These are phyloP conservation scores for Amesomyces nigricolor DNA, from an alignment of 2,329 filamentous ascomycete genomes.

Conservation along the genomic window DNA sequence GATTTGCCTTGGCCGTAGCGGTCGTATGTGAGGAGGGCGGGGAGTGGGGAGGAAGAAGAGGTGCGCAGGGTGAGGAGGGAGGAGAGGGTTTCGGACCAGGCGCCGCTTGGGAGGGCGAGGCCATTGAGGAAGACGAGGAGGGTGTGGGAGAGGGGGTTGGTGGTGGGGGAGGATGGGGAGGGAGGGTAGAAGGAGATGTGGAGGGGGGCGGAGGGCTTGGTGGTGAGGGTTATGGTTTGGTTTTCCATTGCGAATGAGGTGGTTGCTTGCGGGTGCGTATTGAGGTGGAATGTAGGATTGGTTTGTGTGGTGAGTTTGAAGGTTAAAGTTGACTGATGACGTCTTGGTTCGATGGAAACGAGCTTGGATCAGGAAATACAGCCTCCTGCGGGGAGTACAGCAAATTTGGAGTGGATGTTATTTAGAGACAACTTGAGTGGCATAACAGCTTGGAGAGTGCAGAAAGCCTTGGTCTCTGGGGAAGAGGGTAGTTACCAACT, in stretches of 20 bases:
- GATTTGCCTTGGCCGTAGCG: conserved; percentile 50
- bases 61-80: conserved; percentile 14
- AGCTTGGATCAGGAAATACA: too few relatives aligned
- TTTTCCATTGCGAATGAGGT: conserved; percentile 14
- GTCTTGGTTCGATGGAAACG: too few relatives aligned
- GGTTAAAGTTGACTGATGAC: too few relatives aligned
- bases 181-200: conserved; percentile 11
- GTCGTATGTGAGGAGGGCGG: conserved; percentile 49
- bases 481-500: too few relatives aligned
- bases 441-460: too few relatives aligned
- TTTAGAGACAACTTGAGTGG: too few relatives aligned
- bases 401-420: too few relatives aligned
- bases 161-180: not conserved
- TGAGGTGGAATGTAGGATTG: too few relatives aligned
- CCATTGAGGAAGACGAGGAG: conserved; percentile 28
- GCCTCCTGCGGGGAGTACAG: too few relatives aligned
- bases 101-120: conserved; percentile 18
- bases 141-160: conserved; percentile 11
- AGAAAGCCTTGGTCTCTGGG: too few relatives aligned
- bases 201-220: conserved; percentile 23
- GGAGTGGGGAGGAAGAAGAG: conserved; percentile 29
- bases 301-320: too few relatives aligned
- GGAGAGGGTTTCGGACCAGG: conserved; percentile 20
- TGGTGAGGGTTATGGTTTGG: conserved; percentile 13
- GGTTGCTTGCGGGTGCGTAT: not conserved